phyloP scores from a whole-genome alignment of 805 yeast species.

The Schizosaccharomyces lindneri region DNA sequence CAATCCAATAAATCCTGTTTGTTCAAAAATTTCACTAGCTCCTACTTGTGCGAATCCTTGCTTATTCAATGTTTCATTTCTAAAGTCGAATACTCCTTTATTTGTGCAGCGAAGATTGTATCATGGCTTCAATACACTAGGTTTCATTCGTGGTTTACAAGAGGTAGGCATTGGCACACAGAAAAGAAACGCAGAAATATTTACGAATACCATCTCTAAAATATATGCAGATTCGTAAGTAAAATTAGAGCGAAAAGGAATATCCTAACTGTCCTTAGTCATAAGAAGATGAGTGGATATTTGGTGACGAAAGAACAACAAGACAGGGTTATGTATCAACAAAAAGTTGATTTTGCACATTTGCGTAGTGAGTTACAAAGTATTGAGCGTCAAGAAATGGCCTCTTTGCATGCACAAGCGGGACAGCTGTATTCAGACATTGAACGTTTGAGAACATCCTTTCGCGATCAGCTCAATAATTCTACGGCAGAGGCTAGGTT shows the following conservation, averaged over 20 bases:
- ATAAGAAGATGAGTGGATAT: background rate
- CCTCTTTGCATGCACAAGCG: constrained; percentile 60
- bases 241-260: background rate
- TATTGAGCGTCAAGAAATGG: constrained; percentile 66
- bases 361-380: constrained; percentile 76
- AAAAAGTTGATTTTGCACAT: constrained; percentile 88
- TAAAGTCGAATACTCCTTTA: too few relatives aligned
- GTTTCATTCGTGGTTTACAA: background rate
- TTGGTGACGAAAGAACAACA: background rate
- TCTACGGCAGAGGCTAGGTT: constrained; percentile 72
- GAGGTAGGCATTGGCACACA: background rate
- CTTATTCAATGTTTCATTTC: too few relatives aligned
- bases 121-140: background rate
- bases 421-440: constrained; percentile 63
- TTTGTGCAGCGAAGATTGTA: background rate
- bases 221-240: background rate
- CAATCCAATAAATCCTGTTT: too few relatives aligned
- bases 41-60: too few relatives aligned
- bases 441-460: constrained; percentile 59
- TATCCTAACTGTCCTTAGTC: background rate
- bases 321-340: constrained; percentile 14
- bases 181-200: background rate
- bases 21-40: too few relatives aligned
- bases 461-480: constrained; percentile 78
- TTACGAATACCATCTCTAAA: background rate